phyloP scores from a whole-genome alignment of 2,329 filamentous ascomycete genomes.

The Nigrospora sphaerica region DNA sequence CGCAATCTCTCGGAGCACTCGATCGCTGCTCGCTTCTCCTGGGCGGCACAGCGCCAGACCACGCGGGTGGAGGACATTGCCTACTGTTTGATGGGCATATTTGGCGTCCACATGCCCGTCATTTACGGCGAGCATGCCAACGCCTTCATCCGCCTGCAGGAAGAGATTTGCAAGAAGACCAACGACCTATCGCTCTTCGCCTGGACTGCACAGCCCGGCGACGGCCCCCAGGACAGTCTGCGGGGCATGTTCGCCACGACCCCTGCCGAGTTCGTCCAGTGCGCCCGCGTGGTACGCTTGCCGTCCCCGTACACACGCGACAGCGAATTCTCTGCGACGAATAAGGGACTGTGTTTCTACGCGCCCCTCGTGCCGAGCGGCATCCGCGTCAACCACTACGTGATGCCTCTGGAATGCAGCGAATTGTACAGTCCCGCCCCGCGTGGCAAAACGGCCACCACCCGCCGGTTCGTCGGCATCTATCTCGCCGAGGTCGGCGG shows the following conservation, averaged over 20 bases:
- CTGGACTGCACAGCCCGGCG: background rate
- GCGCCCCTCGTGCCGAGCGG: too few relatives aligned
- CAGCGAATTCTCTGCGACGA: background rate
- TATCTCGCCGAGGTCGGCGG: too few relatives aligned
- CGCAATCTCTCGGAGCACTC: background rate
- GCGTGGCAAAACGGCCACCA: too few relatives aligned
- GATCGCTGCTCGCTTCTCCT: background rate
- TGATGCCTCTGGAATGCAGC: too few relatives aligned
- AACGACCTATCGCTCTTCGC: slow-evolving; percentile 1
- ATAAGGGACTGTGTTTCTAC: background rate
- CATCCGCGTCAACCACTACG: too few relatives aligned
- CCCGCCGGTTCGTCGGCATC: too few relatives aligned
- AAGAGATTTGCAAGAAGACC: slow-evolving; percentile 1
- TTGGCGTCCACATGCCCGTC: slow-evolving; percentile 1
- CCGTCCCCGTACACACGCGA: background rate
- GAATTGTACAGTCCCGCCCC: too few relatives aligned
- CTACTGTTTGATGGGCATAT: background rate
- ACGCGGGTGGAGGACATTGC: background rate
- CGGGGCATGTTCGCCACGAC: background rate
- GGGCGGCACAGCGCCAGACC: background rate
- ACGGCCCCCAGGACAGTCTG: background rate
- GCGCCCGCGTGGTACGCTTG: background rate
- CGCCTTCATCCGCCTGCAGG: slow-evolving; percentile 1
- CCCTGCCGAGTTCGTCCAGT: background rate
- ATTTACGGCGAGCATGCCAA: background rate